Conservation (phyloP, 2,329 filamentous ascomycete genomes). For the Eutypella sp. region DNA sequence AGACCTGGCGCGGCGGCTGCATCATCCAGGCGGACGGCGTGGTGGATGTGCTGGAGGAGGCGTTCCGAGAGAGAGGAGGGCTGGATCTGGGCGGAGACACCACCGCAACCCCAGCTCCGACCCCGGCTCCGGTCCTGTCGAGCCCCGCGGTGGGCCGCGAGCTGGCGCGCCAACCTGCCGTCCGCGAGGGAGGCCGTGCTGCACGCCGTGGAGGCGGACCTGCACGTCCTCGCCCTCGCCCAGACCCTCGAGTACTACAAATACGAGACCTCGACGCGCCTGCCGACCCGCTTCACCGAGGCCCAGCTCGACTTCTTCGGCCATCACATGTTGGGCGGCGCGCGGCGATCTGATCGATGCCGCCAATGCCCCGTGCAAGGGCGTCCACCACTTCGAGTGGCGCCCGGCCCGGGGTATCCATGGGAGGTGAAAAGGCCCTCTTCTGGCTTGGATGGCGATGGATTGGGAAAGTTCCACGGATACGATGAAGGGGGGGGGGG, state of each 20-base stretch:
- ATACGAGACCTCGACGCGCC: constrained; percentile 51
- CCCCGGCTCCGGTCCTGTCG: constrained; percentile 39
- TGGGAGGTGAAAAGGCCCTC: not conserved
- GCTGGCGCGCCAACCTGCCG: constrained; percentile 43
- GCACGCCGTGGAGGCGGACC: constrained; percentile 50
- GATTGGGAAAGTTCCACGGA: too few species aligned
- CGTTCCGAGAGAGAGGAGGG: constrained; percentile 21
- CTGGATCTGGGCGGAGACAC: not conserved
- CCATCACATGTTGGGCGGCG: constrained; percentile 60
- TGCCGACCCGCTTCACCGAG: constrained; percentile 67
- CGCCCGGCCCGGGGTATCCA: constrained; percentile 28
- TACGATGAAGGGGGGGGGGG: too few species aligned
- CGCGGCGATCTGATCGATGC: constrained; percentile 50
- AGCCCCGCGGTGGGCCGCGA: constrained; percentile 46
- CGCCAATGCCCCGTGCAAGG: constrained; percentile 46
- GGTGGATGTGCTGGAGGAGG: constrained; percentile 49
- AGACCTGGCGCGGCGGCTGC: constrained; percentile 66
- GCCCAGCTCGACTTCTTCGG: constrained; percentile 69
- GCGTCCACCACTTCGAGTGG: constrained; percentile 62
- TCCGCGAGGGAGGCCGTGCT: constrained; percentile 52
- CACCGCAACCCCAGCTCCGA: constrained; percentile 28
- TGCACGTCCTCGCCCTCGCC: constrained; percentile 55
- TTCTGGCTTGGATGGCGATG: not conserved
- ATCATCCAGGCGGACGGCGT: constrained; percentile 67
- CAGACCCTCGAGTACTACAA: constrained; percentile 65